Percentiles rank a stretch among this genome's conserved stretches.
These are phyloP conservation scores for Misopates orontium DNA, from an alignment of 257 asterid genomes.

Conservation along the genomic window DNA sequence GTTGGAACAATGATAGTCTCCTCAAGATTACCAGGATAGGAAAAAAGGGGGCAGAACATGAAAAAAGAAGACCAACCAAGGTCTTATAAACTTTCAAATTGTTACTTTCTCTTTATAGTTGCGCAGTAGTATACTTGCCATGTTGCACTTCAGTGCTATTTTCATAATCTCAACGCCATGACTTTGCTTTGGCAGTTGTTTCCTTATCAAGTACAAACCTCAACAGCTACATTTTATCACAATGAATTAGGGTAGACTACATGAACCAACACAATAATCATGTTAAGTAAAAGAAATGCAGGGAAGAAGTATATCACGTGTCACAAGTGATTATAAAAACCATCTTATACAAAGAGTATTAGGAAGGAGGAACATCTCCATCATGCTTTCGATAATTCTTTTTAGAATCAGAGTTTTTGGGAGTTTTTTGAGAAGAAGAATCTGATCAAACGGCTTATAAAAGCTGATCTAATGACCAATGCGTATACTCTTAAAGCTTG, in stretches of 20 bases:
- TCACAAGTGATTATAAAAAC: background rate
- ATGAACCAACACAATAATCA: background rate
- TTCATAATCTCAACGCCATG: too few species aligned
- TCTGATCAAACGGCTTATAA: too few species aligned
- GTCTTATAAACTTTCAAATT: slow-evolving; percentile 1
- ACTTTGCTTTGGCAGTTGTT: background rate
- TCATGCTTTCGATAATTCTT: too few species aligned
- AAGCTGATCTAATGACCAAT: too few species aligned
- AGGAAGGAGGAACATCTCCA: background rate
- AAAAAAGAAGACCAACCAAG: background rate
- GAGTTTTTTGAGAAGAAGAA: too few species aligned
- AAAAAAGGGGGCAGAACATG: too few species aligned
- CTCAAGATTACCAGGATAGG: slow-evolving; percentile 3
- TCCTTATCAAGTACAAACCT: background rate
- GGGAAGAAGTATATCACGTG: background rate
- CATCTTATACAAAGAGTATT: background rate
- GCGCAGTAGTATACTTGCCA: background rate
- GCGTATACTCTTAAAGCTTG: too few species aligned
- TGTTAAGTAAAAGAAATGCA: background rate
- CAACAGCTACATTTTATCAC: too few species aligned
- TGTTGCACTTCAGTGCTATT: too few species aligned
- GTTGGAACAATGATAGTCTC: background rate
- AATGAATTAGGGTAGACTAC: too few species aligned
- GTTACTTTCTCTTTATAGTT: background rate
- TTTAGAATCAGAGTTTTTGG: too few species aligned